Percentiles rank a stretch among this genome's conserved stretches.
phyloP scores from a whole-genome alignment of 2,329 filamentous ascomycete species.

The Ilyonectria destructans region DNA sequence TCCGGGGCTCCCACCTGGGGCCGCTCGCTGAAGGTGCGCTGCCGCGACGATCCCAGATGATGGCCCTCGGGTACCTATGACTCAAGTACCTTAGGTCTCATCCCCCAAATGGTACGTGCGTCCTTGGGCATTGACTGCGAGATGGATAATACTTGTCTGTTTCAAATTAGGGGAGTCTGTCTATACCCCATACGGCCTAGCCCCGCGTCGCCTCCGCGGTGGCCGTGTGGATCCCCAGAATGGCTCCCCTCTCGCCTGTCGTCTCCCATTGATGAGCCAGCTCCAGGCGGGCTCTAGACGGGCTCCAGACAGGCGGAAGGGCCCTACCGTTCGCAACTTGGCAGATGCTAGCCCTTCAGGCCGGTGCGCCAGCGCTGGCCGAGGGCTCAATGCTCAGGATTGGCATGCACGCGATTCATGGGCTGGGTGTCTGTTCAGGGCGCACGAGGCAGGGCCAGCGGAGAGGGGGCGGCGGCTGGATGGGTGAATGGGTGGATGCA shows the following conservation, averaged over 20 bases:
- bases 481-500: constrained; percentile 2
- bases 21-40: not conserved
- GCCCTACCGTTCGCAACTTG: constrained; percentile 18
- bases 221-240: constrained; percentile 31
- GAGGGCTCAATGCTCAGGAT: constrained; percentile 24
- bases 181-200: constrained; percentile 41
- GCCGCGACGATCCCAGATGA: not conserved
- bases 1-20: not conserved
- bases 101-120: constrained; percentile 27
- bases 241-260: constrained; percentile 20
- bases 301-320: constrained; percentile 10
- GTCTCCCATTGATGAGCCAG: constrained; percentile 29
- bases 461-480: constrained; percentile 1
- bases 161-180: constrained; percentile 48
- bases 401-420: constrained; percentile 30
- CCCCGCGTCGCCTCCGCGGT: constrained; percentile 33
- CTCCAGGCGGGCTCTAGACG: not conserved
- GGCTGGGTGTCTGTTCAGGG: constrained; percentile 5
- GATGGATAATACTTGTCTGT: constrained; percentile 40
- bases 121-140: constrained; percentile 34
- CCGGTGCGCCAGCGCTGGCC: constrained; percentile 13
- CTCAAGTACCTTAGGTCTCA: constrained; percentile 24
- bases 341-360: constrained; percentile 12
- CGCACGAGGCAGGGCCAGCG: constrained; percentile 5
- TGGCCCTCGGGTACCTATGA: constrained; percentile 7